Evolutionary conservation across 2,329 filamentous ascomycete genomes (phyloP), one percentile per base, ranked within the genome.

Genomic region (Botrytis porri): DNA sequence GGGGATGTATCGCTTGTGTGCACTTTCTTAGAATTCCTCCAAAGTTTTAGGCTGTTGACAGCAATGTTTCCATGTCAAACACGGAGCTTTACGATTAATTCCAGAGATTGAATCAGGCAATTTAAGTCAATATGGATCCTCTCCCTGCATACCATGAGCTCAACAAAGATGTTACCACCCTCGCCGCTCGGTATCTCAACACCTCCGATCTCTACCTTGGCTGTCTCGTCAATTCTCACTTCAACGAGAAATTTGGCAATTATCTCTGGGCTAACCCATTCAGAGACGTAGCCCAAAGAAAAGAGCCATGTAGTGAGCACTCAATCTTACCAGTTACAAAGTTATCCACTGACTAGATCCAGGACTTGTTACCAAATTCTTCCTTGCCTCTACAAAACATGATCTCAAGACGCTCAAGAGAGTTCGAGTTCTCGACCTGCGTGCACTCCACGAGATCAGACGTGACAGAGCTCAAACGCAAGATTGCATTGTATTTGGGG

Each of bases 351-450:
- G 20, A 72, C 39, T 29, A 12, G 9, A 48, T 14, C 16, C 3
- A 72, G 70, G 41, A 32, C 5, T 48, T 32, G 63, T 69, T 35
- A 16, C 54, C 18, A n/a, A 8, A 5, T 72, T 72, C 63, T 69
- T 72, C 32, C 20, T 35, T 43, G 22, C 32, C 14, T 57, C 70
- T 12, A 51, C 37, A 1, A 20, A 14, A 14, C 51, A 16, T 29
- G 22, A 66, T 59, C 32, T n/a, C 60, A 35, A 74, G 45, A 77
- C 82, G 86, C 63, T 60, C 22, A 45, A 57, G 29, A 60, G 54
- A 32, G 71, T 73, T 29, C 32, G 41, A 25, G 59, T 70, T 25
- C 60, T 73, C 12, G 71, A 73, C 29, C 25, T 73, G n/a, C 64
- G 64, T 41, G 43, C 45, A 32, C 37, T 73, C 6, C n/a, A 57